A percentile compares a stretch with the other conserved stretches of the same genome.
phyloP scores from a whole-genome alignment of 2,329 filamentous ascomycete genomes.

The Claviceps sp. region DNA sequence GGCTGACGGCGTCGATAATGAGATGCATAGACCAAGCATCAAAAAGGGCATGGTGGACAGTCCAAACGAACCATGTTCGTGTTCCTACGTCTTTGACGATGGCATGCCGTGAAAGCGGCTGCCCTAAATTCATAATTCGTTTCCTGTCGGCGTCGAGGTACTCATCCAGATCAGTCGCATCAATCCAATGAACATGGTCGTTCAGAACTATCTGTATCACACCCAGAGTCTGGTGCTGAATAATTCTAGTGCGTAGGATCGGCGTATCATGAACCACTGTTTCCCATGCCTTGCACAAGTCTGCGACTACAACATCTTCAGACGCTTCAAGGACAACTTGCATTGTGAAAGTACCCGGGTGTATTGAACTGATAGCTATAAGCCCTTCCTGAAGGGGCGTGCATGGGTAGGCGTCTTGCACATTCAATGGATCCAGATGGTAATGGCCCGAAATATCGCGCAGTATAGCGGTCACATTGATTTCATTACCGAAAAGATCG shows the following conservation, averaged over 20 bases:
- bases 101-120: conserved; percentile 26
- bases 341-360: conserved; percentile 20
- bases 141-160: conserved; percentile 24
- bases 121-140: conserved; percentile 24
- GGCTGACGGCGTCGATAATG: conserved; percentile 20
- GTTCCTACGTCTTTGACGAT: conserved; percentile 18
- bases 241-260: conserved; percentile 32
- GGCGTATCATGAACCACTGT: background rate
- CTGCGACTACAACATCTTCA: background rate
- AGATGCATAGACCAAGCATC: conserved; percentile 33
- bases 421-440: background rate
- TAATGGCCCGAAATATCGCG: background rate
- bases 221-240: conserved; percentile 26
- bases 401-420: conserved; percentile 14
- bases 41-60: conserved; percentile 36
- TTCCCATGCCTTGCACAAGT: conserved; percentile 9
- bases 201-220: conserved; percentile 30
- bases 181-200: conserved; percentile 18
- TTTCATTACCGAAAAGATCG: background rate
- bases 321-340: conserved; percentile 7
- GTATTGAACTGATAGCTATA: conserved; percentile 19
- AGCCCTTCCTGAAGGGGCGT: conserved; percentile 26
- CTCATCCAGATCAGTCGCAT: conserved; percentile 14
- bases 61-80: conserved; percentile 25
- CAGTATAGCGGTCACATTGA: background rate